Percentiles rank a stretch among this genome's conserved stretches.
Evolutionary conservation across 2,329 filamentous ascomycete genomes (phyloP).

Genomic region (Sclerotinia trifoliorum): DNA sequence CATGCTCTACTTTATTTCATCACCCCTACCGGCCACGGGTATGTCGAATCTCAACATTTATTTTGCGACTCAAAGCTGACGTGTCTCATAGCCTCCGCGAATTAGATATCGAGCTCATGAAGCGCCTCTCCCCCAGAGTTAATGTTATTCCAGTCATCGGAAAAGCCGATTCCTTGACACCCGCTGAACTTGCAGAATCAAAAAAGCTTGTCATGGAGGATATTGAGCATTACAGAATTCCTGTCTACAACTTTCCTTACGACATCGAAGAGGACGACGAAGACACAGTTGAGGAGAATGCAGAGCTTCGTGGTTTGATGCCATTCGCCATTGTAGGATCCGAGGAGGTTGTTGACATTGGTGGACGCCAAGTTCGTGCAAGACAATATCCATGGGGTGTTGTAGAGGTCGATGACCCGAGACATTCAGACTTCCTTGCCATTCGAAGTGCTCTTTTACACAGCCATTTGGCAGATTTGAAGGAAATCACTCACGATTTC

Average conservation of each 20-base stretch:
- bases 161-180: slow-evolving; percentile 95
- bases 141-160: slow-evolving; percentile 99
- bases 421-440: slow-evolving; percentile 96
- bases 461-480: slow-evolving; percentile 95
- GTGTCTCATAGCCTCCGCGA: slow-evolving; percentile 73
- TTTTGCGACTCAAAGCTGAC: slow-evolving; percentile 26
- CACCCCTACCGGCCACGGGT: slow-evolving; percentile 95
- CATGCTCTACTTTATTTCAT: slow-evolving; percentile 99
- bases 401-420: slow-evolving; percentile 97
- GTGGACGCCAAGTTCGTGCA: slow-evolving; percentile 86
- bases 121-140: slow-evolving; percentile 93
- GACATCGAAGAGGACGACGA: slow-evolving; percentile 99
- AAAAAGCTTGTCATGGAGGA: slow-evolving; percentile 99
- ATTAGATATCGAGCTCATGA: slow-evolving; percentile 99
- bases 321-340: slow-evolving; percentile 98
- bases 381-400: slow-evolving; percentile 99
- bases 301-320: slow-evolving; percentile 95
- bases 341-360: slow-evolving; percentile 92
- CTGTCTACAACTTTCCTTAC: slow-evolving; percentile 99
- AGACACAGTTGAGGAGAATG: slow-evolving; percentile 98
- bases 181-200: slow-evolving; percentile 93
- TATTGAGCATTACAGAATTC: slow-evolving; percentile 99
- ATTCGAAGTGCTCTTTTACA: slow-evolving; percentile 95
- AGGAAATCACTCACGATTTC: slow-evolving; percentile 99
- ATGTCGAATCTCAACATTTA: slow-evolving; percentile 41